Conservation (phyloP, 208 protist species). For the Trypanosoma cruzi region DNA sequence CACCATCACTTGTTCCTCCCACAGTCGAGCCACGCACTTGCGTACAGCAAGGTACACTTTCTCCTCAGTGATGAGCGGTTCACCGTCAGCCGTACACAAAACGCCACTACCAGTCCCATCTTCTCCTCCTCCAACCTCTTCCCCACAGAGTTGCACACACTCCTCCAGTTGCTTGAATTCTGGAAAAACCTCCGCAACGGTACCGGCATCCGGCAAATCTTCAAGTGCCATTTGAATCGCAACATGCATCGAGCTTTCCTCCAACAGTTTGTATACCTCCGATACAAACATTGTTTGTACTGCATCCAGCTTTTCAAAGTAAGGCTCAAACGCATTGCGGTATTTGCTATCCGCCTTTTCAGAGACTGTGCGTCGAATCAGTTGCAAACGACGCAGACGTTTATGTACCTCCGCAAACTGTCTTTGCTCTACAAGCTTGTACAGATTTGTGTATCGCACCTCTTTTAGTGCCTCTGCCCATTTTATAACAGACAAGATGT, state of each 20-base stretch:
- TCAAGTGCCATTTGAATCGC: constrained; percentile 80
- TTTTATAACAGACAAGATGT: constrained; percentile 78
- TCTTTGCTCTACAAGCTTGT: constrained; percentile 54
- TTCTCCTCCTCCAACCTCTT: constrained; percentile 52
- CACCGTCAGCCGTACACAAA: constrained; percentile 56
- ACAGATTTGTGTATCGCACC: constrained; percentile 78
- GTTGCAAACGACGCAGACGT: constrained; percentile 61
- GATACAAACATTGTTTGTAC: constrained; percentile 70
- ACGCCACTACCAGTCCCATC: constrained; percentile 9
- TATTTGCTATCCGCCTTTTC: constrained; percentile 57
- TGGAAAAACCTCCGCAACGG: constrained; percentile 28
- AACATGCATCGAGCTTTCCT: constrained; percentile 66
- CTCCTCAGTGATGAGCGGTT: constrained; percentile 62
- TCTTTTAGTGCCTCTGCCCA: constrained; percentile 84
- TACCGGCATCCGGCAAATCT: constrained; percentile 37
- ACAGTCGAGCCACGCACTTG: constrained; percentile 62
- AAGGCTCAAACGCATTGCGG: constrained; percentile 82
- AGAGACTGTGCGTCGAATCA: constrained; percentile 74
- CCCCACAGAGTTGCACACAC: constrained; percentile 68
- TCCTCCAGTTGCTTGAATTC: constrained; percentile 76
- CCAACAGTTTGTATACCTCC: constrained; percentile 62
- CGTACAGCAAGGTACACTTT: constrained; percentile 47
- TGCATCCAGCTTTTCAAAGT: constrained; percentile 86
- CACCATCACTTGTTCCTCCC: constrained; percentile 86
- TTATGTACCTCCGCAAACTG: constrained; percentile 70